Evolutionary conservation across 352 stramenopile genomes (phyloP).

Genomic region (Pythium oligandrum): DNA sequence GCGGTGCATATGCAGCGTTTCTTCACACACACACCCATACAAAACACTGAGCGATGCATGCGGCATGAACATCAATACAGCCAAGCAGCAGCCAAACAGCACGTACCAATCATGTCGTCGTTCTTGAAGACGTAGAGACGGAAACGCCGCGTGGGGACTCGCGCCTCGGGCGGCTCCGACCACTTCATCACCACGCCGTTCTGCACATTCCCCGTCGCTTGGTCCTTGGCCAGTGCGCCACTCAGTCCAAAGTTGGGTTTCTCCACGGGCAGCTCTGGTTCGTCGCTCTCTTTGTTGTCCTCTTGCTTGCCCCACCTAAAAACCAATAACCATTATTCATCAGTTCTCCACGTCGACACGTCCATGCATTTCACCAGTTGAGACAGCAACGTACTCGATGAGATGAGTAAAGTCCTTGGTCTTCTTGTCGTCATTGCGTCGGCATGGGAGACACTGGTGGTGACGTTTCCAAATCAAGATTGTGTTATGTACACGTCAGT

Average conservation of each 20-base stretch:
- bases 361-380: too few species aligned
- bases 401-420: slow-evolving; percentile 46
- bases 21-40: too few species aligned
- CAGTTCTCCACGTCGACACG: background rate
- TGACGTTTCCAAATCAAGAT: too few species aligned
- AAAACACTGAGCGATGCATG: too few species aligned
- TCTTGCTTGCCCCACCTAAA: slow-evolving; percentile 75
- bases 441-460: too few species aligned
- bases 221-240: slow-evolving; percentile 95
- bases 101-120: slow-evolving; percentile 69
- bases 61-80: too few species aligned
- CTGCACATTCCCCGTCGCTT: slow-evolving; percentile 92
- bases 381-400: slow-evolving; percentile 33
- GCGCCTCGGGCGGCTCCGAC: slow-evolving; percentile 94
- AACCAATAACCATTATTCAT: too few species aligned
- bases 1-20: slow-evolving; percentile 93
- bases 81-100: too few species aligned
- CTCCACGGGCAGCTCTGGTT: slow-evolving; percentile 47
- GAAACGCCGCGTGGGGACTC: slow-evolving; percentile 89
- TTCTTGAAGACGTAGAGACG: slow-evolving; percentile 97
- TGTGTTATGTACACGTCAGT: too few species aligned
- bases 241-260: slow-evolving; percentile 98
- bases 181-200: slow-evolving; percentile 98
- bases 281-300: slow-evolving; percentile 34
- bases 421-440: slow-evolving; percentile 28